Conservation (phyloP, 352 stramenopile species). For the Globisporangium paroecandrum region DNA sequence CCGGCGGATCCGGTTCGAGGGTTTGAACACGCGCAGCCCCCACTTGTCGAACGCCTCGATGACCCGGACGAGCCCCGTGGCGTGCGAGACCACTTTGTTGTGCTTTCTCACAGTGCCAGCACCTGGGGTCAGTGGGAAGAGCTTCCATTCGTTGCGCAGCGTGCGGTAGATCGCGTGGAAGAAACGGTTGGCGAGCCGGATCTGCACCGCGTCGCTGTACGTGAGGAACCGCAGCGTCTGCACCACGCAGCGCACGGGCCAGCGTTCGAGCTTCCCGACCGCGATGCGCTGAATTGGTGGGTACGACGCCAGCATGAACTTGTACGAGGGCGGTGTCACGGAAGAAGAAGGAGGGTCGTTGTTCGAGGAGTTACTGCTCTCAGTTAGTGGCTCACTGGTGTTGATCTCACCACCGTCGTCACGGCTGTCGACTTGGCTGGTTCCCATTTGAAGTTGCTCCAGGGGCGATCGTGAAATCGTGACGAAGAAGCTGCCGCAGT, state of each 20-base stretch:
- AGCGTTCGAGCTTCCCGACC: conserved; percentile 26
- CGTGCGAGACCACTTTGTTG: conserved; percentile 28
- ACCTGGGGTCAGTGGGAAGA: conserved; percentile 40
- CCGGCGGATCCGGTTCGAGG: conserved; percentile 31
- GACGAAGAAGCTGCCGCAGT: conserved; percentile 22
- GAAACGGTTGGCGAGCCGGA: conserved; percentile 37
- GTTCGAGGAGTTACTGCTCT: background rate
- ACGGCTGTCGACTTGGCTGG: background rate
- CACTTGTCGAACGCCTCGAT: conserved; percentile 56
- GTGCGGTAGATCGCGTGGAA: conserved; percentile 35
- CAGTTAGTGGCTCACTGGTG: background rate
- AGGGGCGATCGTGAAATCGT: conserved; percentile 4
- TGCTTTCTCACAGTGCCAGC: conserved; percentile 29
- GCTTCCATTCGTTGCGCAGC: conserved; percentile 49
- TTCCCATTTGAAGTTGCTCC: background rate
- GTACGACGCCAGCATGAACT: conserved; percentile 22
- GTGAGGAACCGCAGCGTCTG: conserved; percentile 36
- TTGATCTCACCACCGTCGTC: background rate
- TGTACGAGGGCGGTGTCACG: background rate
- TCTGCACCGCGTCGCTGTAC: conserved; percentile 43
- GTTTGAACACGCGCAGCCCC: conserved; percentile 47
- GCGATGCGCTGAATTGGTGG: conserved; percentile 22
- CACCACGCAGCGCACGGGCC: conserved; percentile 24
- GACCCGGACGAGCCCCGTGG: conserved; percentile 44
- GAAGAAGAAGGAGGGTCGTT: no score